phyloP scores from a whole-genome alignment of 2,329 filamentous ascomycete genomes.

The Conoideocrella luteorostrata region DNA sequence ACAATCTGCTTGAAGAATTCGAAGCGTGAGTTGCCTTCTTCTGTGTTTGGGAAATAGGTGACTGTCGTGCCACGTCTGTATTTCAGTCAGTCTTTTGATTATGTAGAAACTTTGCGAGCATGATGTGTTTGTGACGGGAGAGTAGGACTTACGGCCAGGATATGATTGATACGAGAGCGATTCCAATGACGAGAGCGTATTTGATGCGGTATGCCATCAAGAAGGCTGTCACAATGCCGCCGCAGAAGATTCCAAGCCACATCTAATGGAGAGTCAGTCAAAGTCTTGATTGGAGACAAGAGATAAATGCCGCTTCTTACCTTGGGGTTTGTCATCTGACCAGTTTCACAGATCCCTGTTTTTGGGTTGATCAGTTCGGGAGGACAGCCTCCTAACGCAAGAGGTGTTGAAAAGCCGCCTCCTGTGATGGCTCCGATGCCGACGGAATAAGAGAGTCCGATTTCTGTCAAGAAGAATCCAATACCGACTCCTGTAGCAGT shows the following conservation, averaged over 20 bases:
- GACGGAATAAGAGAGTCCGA: slow-evolving; percentile 67
- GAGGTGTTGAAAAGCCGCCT: slow-evolving; percentile 55
- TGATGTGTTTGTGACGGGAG: slow-evolving; percentile 64
- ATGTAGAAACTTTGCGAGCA: slow-evolving; percentile 64
- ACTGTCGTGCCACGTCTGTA: slow-evolving; percentile 56
- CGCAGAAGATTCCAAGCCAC: slow-evolving; percentile 81
- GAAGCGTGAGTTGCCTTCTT: slow-evolving; percentile 57
- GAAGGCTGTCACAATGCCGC: slow-evolving; percentile 71
- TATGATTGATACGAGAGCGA: slow-evolving; percentile 63
- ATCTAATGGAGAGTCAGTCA: slow-evolving; percentile 40
- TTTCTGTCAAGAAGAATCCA: slow-evolving; percentile 57
- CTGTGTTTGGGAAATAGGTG: slow-evolving; percentile 65
- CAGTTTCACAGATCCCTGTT: slow-evolving; percentile 45
- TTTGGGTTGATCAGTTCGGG: slow-evolving; percentile 41
- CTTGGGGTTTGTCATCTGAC: slow-evolving; percentile 72
- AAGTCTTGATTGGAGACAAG: neutral
- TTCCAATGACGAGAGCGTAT: slow-evolving; percentile 68
- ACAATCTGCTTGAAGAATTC: slow-evolving; percentile 69
- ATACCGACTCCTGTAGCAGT: slow-evolving; percentile 61
- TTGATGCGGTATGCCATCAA: slow-evolving; percentile 76
- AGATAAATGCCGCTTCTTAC: slow-evolving; percentile 28
- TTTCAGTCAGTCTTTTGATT: neutral
- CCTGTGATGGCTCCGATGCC: slow-evolving; percentile 81
- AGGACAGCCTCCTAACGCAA: slow-evolving; percentile 71
- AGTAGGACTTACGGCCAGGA: slow-evolving; percentile 71